Base-by-base conservation (phyloP, 2,329 filamentous ascomycete genomes). In the Emmonsiellopsis sp. region DNA sequence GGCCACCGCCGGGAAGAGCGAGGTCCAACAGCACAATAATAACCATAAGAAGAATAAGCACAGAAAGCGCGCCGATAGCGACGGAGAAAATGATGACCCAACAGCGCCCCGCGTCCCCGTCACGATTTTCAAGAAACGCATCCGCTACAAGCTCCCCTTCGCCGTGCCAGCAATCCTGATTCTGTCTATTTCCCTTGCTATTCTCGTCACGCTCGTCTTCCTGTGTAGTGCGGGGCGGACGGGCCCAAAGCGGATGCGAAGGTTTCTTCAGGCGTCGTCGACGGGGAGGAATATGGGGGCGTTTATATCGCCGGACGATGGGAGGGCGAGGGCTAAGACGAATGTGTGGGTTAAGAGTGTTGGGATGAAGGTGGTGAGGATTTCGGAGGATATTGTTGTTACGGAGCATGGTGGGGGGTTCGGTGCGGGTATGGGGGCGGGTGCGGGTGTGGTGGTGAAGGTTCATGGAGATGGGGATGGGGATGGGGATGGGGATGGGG, bases 231-330 rank as follows among this genome's bases (percentile, higher is more conserved):
- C 45, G 31, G 53, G 53, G 10, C 51, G 38, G 45, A 54, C 53
- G 6, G 41, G 53, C n/a, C 31, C 40, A n/a, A 51, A 38, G 43
- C 32, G 31, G 4, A 54, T 54, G 20, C 38, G 48, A 15, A 35
- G 11, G n/a, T 51, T 54, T 30, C 53, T 54, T 2, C 38, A 54
- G 16, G 45, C 45, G 11, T 52, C 53, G 7, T 51, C 53, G 15
- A 31, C 38, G 16, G 53, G 53, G 5, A 51, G 53, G 41, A 48
- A 35, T 40, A 16, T 51, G 13, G 53, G 47, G n/a, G 16, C 35
- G 11, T 45, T 48, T 41, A 15, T 54, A 7, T 34, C n/a, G 16
- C 40, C 35, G 2, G 34, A 32, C 2, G 52, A 41, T 34, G 43
- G 42, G 8, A 35, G 7, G 16, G 9, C 6, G 31, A 8, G 13